phyloP scores from a whole-genome alignment of 2,329 filamentous ascomycete species.

The Blastomyces silverae region DNA sequence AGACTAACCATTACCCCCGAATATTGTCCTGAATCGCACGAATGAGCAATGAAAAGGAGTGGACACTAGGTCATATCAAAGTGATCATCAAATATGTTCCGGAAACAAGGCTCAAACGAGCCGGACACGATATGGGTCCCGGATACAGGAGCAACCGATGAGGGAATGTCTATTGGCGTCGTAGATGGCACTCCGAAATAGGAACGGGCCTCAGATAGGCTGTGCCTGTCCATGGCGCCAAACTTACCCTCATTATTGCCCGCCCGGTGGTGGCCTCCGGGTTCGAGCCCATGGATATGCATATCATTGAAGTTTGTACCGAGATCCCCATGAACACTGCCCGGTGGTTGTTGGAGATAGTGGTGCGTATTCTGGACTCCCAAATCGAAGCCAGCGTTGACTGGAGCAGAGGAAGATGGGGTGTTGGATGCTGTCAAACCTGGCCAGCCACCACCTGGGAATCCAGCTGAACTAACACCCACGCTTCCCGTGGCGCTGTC shows the following conservation, averaged over 20 bases:
- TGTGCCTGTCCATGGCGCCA: background rate
- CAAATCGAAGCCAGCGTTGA: constrained; percentile 28
- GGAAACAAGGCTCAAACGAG: constrained; percentile 4
- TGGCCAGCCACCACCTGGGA: constrained; percentile 26
- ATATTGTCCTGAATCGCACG: background rate
- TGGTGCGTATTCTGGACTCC: constrained; percentile 36
- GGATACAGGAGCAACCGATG: background rate
- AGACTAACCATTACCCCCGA: background rate
- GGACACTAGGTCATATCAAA: constrained; percentile 8
- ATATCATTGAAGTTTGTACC: constrained; percentile 30
- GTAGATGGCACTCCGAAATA: constrained; percentile 4
- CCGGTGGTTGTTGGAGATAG: constrained; percentile 32
- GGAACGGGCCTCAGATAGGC: background rate
- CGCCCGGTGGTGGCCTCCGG: background rate
- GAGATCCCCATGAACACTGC: constrained; percentile 32
- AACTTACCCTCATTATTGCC: background rate
- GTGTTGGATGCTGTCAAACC: constrained; percentile 6
- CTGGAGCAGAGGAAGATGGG: constrained; percentile 31
- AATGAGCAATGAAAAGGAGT: background rate
- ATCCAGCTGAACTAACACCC: constrained; percentile 30
- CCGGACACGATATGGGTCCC: background rate
- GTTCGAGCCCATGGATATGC: constrained; percentile 21
- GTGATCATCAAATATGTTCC: constrained; percentile 12
- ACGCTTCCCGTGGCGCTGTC: constrained; percentile 30
- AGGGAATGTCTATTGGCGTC: constrained; percentile 9